Conservation (phyloP, 768 basidiomycete species). For the Amanita thiersii region DNA sequence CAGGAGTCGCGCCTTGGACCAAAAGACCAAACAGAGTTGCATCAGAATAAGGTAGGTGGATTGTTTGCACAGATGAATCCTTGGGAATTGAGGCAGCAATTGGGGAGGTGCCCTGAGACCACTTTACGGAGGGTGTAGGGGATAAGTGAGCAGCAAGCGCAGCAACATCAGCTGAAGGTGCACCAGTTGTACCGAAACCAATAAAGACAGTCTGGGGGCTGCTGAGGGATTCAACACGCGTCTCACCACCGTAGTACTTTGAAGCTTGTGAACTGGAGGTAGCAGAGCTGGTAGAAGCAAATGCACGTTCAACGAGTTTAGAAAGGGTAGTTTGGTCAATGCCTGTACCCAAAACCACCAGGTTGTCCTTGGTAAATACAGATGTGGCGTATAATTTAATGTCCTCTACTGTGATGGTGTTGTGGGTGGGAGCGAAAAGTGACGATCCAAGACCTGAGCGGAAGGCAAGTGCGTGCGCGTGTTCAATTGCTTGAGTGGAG, state of each 20-base stretch:
- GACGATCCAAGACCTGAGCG: slow-evolving; percentile 89
- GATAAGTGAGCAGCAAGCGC: slow-evolving; percentile 78
- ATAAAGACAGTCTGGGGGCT: slow-evolving; percentile 77
- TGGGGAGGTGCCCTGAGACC: slow-evolving; percentile 69
- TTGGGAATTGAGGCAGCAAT: slow-evolving; percentile 52
- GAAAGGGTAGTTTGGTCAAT: slow-evolving; percentile 66
- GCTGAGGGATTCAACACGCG: slow-evolving; percentile 53
- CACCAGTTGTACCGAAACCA: slow-evolving; percentile 72
- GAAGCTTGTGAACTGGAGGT: slow-evolving; percentile 25
- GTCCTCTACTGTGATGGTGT: slow-evolving; percentile 53
- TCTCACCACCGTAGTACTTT: slow-evolving; percentile 78
- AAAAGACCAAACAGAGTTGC: slow-evolving; percentile 81
- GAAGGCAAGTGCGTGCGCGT: slow-evolving; percentile 89
- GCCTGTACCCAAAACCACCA: slow-evolving; percentile 84
- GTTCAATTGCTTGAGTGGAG: slow-evolving; percentile 67
- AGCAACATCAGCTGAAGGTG: slow-evolving; percentile 63
- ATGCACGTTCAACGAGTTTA: slow-evolving; percentile 63
- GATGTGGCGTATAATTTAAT: slow-evolving; percentile 66
- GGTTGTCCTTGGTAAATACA: slow-evolving; percentile 70
- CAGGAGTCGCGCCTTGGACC: slow-evolving; percentile 58
- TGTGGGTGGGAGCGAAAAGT: slow-evolving; percentile 73
- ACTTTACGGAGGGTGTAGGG: slow-evolving; percentile 76
- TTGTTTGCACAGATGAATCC: slow-evolving; percentile 57
- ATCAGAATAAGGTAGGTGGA: slow-evolving; percentile 88
- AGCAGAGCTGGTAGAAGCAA: slow-evolving; percentile 38